phyloP scores from a whole-genome alignment of 2,329 filamentous ascomycete species.

The Penicillium sp. region DNA sequence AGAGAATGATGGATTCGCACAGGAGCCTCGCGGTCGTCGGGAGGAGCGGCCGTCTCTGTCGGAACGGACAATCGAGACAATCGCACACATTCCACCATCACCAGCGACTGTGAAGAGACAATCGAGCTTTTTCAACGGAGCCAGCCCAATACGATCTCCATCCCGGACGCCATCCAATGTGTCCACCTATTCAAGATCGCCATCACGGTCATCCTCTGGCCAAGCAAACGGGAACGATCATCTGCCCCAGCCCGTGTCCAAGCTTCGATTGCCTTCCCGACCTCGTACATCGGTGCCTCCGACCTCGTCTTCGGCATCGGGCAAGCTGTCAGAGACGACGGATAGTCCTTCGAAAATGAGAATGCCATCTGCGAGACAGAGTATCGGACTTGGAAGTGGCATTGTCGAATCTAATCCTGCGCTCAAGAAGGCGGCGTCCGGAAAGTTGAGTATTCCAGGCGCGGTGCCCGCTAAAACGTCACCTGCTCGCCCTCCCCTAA shows the following conservation, averaged over 20 bases:
- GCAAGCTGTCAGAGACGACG: constrained; percentile 20
- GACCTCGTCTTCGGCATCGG: constrained; percentile 27
- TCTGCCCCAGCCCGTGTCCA: constrained; percentile 35
- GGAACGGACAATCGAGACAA: constrained; percentile 83
- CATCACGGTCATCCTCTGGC: constrained; percentile 51
- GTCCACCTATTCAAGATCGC: constrained; percentile 49
- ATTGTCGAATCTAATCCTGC: constrained; percentile 23
- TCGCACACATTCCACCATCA: constrained; percentile 77
- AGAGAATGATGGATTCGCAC: constrained; percentile 16
- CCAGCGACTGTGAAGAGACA: constrained; percentile 68
- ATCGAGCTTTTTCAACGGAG: constrained; percentile 72
- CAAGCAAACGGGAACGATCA: constrained; percentile 61
- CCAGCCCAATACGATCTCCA: constrained; percentile 64
- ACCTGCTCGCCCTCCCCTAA: constrained; percentile 58
- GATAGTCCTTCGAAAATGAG: constrained; percentile 35
- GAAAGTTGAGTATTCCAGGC: constrained; percentile 37
- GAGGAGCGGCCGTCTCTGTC: constrained; percentile 55
- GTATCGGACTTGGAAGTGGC: constrained; percentile 18
- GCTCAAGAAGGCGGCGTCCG: constrained; percentile 21
- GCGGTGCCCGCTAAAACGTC: constrained; percentile 43
- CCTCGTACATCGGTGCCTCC: constrained; percentile 35
- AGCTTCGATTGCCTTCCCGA: constrained; percentile 39
- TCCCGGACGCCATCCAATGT: constrained; percentile 66
- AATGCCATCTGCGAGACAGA: constrained; percentile 28
- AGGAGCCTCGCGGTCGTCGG: constrained; percentile 30